A percentile compares a stretch with the other conserved stretches of the same genome.
Conservation (phyloP, 768 basidiomycete species). For the Amyloporia xantha region DNA sequence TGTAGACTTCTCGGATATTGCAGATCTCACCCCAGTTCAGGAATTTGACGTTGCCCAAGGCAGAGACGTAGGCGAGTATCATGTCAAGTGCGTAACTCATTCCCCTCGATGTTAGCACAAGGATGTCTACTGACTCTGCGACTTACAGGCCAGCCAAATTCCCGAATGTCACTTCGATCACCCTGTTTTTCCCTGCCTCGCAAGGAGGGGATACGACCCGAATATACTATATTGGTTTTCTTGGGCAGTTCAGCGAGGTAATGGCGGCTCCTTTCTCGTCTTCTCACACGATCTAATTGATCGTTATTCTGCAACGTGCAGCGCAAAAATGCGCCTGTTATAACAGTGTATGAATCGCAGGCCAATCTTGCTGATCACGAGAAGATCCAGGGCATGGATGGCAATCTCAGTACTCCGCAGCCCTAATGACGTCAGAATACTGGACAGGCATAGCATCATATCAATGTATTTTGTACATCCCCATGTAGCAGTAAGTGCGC, state of each 20-base stretch:
- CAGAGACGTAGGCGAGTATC: conserved; percentile 78
- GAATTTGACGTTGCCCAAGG: conserved; percentile 65
- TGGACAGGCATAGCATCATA: no score
- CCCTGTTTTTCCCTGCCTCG: conserved; percentile 73
- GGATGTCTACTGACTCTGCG: neutral
- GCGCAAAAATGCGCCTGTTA: conserved; percentile 72
- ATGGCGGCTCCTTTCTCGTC: conserved; percentile 7
- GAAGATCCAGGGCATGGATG: conserved; percentile 77
- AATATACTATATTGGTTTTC: conserved; percentile 80
- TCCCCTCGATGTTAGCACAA: neutral
- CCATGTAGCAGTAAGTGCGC: no score
- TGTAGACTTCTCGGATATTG: conserved; percentile 75
- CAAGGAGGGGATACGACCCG: conserved; percentile 73
- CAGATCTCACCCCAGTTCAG: conserved; percentile 58
- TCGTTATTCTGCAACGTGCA: conserved; percentile 24
- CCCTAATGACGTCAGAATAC: conserved; percentile 4
- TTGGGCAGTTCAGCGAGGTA: conserved; percentile 78
- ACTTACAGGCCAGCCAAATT: conserved; percentile 73
- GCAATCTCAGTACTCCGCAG: conserved; percentile 30
- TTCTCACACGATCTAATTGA: neutral
- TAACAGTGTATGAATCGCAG: conserved; percentile 84
- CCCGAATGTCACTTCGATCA: conserved; percentile 72
- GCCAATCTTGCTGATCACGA: conserved; percentile 85
- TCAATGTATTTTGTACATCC: neutral
- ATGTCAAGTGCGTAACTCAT: conserved; percentile 55